These are phyloP conservation scores for Groenewaldozyma tartarivorans DNA, from an alignment of 805 yeast genomes.

Conservation along the genomic window DNA sequence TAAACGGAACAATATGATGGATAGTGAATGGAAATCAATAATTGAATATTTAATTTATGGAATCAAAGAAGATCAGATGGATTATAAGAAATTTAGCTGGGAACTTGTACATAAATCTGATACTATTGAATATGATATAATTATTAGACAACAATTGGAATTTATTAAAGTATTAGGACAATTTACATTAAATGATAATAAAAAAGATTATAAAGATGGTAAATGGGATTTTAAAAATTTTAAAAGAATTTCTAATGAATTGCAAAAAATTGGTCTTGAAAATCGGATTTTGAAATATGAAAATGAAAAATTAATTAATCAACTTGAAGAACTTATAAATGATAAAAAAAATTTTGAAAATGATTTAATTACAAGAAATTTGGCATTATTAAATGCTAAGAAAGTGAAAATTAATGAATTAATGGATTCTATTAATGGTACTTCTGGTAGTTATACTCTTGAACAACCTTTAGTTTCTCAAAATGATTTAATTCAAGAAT, in stretches of 20 bases:
- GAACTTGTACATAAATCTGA: background rate
- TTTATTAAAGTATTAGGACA: background rate
- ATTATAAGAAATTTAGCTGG: background rate
- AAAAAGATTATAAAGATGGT: background rate
- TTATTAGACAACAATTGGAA: background rate
- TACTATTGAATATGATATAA: background rate
- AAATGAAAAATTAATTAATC: slow-evolving; percentile 6
- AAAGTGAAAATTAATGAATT: slow-evolving; percentile 12
- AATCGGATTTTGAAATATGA: slow-evolving; percentile 1
- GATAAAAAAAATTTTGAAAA: slow-evolving; percentile 12
- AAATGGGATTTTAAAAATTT: background rate
- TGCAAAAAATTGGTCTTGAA: background rate
- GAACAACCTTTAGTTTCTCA: background rate
- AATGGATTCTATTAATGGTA: background rate
- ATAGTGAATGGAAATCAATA: background rate
- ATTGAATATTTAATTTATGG: background rate
- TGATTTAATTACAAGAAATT: slow-evolving; percentile 11
- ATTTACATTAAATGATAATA: background rate
- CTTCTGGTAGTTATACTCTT: background rate
- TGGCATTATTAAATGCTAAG: slow-evolving; percentile 13
- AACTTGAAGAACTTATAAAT: slow-evolving; percentile 8
- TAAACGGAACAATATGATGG: background rate
- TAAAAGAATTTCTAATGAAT: background rate
- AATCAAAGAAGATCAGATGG: background rate
- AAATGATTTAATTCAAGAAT: slow-evolving; percentile 1